These are phyloP conservation scores for Yamadazyma atlantica DNA, from an alignment of 1,139 yeast genomes.

Conservation along the genomic window DNA sequence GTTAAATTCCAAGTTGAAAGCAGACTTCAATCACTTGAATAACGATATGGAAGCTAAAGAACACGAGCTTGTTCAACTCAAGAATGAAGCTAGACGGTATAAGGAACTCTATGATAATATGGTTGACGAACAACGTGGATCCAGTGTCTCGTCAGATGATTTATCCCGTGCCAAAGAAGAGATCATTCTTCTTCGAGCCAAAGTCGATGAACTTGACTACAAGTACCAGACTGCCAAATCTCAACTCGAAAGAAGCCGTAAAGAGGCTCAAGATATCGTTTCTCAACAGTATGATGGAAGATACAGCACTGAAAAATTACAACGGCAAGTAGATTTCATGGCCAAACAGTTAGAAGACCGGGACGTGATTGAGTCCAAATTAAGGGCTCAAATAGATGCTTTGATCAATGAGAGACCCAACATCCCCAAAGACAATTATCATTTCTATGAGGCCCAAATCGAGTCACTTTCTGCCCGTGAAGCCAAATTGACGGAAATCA, in stretches of 20 bases:
- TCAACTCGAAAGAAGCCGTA: conserved; percentile 9
- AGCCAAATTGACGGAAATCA: conserved; percentile 15
- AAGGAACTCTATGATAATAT: conserved; percentile 9
- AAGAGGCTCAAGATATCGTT: conserved; percentile 10
- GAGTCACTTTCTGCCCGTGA: conserved; percentile 21
- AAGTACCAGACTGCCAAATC: conserved; percentile 6
- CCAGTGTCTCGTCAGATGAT: conserved; percentile 6
- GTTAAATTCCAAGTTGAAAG: not conserved
- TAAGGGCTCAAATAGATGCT: conserved; percentile 25
- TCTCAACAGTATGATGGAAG: conserved; percentile 6
- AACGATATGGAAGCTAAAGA: conserved; percentile 9
- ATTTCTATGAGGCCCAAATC: conserved; percentile 19
- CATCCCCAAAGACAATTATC: conserved; percentile 12
- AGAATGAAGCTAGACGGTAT: conserved; percentile 8
- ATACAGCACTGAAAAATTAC: conserved; percentile 11
- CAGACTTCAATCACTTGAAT: conserved; percentile 5
- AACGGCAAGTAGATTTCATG: conserved; percentile 15
- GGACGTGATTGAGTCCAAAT: conserved; percentile 21
- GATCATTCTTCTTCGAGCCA: conserved; percentile 4
- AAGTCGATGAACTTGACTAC: conserved; percentile 9
- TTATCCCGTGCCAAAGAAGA: conserved; percentile 10
- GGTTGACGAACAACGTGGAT: conserved; percentile 7
- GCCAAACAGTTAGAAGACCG: conserved; percentile 22
- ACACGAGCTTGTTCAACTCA: conserved; percentile 5
- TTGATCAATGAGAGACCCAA: conserved; percentile 17